These are phyloP conservation scores for Stephania yunnanensis DNA, from an alignment of 164 flowering plant species.

Conservation along the genomic window DNA sequence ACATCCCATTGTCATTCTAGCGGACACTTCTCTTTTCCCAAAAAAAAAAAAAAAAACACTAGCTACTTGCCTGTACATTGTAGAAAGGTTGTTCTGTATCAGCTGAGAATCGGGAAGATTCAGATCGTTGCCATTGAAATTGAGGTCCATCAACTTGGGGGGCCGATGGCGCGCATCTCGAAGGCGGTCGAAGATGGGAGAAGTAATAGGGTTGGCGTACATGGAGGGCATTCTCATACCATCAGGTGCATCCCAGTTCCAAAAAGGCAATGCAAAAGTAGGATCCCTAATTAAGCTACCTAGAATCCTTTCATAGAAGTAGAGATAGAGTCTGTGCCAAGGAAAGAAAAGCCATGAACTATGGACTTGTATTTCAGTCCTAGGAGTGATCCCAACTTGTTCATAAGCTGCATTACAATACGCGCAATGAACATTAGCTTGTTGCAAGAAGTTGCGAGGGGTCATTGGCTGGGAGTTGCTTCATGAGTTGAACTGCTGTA, in stretches of 20 bases:
- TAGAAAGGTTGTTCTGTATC: background rate
- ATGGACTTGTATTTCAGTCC: slow-evolving; percentile 49
- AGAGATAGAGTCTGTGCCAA: slow-evolving; percentile 43
- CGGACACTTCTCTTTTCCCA: no score
- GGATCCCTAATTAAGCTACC: slow-evolving; percentile 57
- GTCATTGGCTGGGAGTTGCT: slow-evolving; percentile 35
- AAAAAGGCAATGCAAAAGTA: slow-evolving; percentile 49
- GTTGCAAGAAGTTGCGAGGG: slow-evolving; percentile 56
- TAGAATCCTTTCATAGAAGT: slow-evolving; percentile 42
- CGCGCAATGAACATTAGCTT: slow-evolving; percentile 62
- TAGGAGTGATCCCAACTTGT: slow-evolving; percentile 34
- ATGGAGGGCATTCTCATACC: slow-evolving; percentile 56
- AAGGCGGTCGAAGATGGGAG: slow-evolving; percentile 35
- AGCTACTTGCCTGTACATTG: slow-evolving; percentile 17
- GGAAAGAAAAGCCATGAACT: slow-evolving; percentile 65
- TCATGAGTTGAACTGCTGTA: slow-evolving; percentile 25
- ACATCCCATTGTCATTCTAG: no score
- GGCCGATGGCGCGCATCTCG: slow-evolving; percentile 23
- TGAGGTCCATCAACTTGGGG: slow-evolving; percentile 13
- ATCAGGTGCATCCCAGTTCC: slow-evolving; percentile 62
- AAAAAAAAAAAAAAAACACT: no score
- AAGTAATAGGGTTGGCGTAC: slow-evolving; percentile 17
- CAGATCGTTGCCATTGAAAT: no score
- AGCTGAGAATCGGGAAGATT: background rate
- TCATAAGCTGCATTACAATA: slow-evolving; percentile 52